These are phyloP conservation scores for Solioccasus polychromus DNA, from an alignment of 768 basidiomycete species.

Conservation along the genomic window DNA sequence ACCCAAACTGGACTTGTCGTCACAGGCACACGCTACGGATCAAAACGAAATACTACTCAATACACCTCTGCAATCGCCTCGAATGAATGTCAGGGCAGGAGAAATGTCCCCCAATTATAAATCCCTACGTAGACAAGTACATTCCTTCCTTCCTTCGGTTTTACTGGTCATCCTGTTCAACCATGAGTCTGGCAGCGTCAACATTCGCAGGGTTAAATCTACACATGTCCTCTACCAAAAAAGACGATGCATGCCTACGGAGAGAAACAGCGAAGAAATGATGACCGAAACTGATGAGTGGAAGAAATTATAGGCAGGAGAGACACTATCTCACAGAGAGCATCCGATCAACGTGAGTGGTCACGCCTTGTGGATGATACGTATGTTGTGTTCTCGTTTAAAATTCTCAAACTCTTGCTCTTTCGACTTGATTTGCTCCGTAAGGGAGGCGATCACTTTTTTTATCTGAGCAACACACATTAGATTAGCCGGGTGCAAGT, in stretches of 20 bases:
- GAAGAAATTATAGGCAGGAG: neutral
- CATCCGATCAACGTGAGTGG: neutral
- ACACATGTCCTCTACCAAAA: neutral
- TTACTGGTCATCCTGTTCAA: neutral
- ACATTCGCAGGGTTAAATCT: neutral
- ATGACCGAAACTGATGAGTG: neutral
- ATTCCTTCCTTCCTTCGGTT: neutral
- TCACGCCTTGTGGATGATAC: slow-evolving; percentile 45
- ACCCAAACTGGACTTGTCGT: slow-evolving; percentile 8
- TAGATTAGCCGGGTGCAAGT: neutral
- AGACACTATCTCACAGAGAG: slow-evolving; percentile 1
- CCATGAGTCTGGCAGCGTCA: neutral
- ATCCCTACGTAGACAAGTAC: neutral
- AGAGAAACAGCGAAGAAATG: neutral
- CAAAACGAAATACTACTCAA: neutral
- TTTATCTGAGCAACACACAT: slow-evolving; percentile 57
- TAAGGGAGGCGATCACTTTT: slow-evolving; percentile 71
- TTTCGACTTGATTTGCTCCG: slow-evolving; percentile 86
- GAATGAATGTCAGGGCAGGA: neutral
- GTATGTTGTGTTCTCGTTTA: slow-evolving; percentile 75
- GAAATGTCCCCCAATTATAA: neutral
- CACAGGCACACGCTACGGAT: slow-evolving; percentile 6
- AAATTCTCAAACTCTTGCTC: slow-evolving; percentile 81
- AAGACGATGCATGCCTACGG: neutral
- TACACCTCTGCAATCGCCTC: no score